Percentiles rank a stretch among this genome's conserved stretches.
Conservation (phyloP, 768 basidiomycete species). For the Rhizopogon rudus region DNA sequence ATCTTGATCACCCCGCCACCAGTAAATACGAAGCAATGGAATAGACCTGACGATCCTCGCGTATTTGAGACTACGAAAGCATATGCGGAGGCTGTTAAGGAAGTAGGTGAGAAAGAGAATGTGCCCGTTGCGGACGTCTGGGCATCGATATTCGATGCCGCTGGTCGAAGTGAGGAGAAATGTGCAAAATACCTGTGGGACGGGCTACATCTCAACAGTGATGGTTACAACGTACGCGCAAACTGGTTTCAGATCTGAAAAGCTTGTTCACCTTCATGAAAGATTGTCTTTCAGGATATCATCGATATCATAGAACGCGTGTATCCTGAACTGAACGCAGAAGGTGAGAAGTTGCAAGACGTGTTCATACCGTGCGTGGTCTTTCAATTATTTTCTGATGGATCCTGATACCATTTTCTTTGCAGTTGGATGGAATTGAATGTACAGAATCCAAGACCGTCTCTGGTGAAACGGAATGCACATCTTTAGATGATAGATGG, state of each 20-base stretch:
- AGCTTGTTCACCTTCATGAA: slow-evolving; percentile 1
- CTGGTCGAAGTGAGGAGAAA: slow-evolving; percentile 53
- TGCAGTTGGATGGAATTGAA: slow-evolving; percentile 21
- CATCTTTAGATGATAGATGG: not conserved
- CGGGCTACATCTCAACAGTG: slow-evolving; percentile 73
- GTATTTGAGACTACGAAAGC: slow-evolving; percentile 54
- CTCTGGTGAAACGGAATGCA: slow-evolving; percentile 15
- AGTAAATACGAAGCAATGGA: slow-evolving; percentile 59
- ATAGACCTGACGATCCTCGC: slow-evolving; percentile 29
- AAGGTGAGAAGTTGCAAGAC: slow-evolving; percentile 44
- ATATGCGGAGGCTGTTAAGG: slow-evolving; percentile 69
- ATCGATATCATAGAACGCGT: slow-evolving; percentile 48
- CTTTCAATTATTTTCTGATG: not conserved
- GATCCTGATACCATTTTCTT: slow-evolving; percentile 2
- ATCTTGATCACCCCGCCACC: slow-evolving; percentile 86
- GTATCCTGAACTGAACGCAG: slow-evolving; percentile 54
- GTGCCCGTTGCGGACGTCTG: slow-evolving; percentile 74
- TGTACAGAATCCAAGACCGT: slow-evolving; percentile 14
- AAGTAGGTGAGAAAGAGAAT: slow-evolving; percentile 48
- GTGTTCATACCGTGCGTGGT: slow-evolving; percentile 58
- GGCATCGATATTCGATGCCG: slow-evolving; percentile 64
- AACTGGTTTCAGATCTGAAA: not conserved
- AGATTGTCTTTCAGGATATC: slow-evolving; percentile 67
- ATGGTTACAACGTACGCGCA: slow-evolving; percentile 65
- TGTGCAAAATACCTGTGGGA: slow-evolving; percentile 57